Conservation (phyloP, 306 rosid genomes). For the Sophora flavescens region DNA sequence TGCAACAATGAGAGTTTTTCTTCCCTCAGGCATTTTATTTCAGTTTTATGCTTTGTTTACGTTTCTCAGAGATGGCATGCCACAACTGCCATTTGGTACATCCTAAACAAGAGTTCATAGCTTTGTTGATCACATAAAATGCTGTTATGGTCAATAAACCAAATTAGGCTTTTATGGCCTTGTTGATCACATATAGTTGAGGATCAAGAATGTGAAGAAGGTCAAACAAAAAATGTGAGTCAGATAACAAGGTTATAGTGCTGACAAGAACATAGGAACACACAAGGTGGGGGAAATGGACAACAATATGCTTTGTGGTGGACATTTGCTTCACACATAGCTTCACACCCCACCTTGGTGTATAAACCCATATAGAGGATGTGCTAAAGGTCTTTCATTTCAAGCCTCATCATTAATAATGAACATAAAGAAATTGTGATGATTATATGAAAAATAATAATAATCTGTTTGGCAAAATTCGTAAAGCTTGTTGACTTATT, state of each 20-base stretch:
- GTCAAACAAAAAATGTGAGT: conserved; percentile 11
- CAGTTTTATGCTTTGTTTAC: conserved; percentile 35
- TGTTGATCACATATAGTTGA: conserved; percentile 16
- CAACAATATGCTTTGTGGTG: conserved; percentile 38
- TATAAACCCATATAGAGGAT: neutral
- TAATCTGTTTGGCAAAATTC: neutral
- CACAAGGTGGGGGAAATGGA: conserved; percentile 12
- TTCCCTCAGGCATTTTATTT: conserved; percentile 32
- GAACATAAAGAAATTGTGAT: neutral
- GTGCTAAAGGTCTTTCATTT: neutral
- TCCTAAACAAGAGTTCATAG: conserved; percentile 11
- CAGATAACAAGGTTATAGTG: neutral
- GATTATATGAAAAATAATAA: neutral
- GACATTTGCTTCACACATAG: neutral
- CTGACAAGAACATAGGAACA: neutral
- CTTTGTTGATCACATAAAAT: conserved; percentile 35
- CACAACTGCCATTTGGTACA: conserved; percentile 30
- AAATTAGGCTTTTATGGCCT: conserved; percentile 24
- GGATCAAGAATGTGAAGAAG: conserved; percentile 7
- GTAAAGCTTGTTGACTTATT: neutral
- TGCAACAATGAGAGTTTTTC: conserved; percentile 27
- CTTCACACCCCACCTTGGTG: neutral
- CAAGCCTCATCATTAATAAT: neutral
- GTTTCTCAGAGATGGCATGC: conserved; percentile 45
- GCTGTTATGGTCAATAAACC: conserved; percentile 33